Evolutionary conservation across 2,329 filamentous ascomycete genomes (phyloP).

Genomic region (Cytospora schulzeri): DNA sequence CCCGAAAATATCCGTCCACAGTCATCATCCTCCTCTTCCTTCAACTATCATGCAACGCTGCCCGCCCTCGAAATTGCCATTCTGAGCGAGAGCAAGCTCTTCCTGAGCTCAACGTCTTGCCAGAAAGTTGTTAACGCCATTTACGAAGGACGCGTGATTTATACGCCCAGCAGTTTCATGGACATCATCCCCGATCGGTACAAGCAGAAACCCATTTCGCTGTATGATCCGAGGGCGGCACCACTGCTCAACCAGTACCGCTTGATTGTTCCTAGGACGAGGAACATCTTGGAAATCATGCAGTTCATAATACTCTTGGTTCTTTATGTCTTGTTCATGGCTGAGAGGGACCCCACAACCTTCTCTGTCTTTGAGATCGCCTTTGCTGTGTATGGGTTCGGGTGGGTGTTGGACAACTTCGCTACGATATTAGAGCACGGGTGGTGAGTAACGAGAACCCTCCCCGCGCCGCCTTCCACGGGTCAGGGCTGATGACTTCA

Average conservation of each 20-base stretch:
- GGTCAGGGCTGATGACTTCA: constrained; percentile 39
- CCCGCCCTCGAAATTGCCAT: constrained; percentile 84
- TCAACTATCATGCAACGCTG: constrained; percentile 60
- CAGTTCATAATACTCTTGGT: constrained; percentile 72
- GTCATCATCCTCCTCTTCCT: constrained; percentile 52
- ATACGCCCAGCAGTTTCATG: constrained; percentile 79
- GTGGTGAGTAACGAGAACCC: constrained; percentile 45
- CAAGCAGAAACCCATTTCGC: constrained; percentile 78
- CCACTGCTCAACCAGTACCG: constrained; percentile 83
- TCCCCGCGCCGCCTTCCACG: not conserved
- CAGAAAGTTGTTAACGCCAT: constrained; percentile 83
- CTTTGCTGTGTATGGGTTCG: constrained; percentile 74
- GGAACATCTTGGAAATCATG: constrained; percentile 72
- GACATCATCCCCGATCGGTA: constrained; percentile 86
- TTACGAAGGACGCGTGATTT: constrained; percentile 77
- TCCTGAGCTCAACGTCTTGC: constrained; percentile 75
- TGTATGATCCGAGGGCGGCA: constrained; percentile 77
- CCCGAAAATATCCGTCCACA: constrained; percentile 66
- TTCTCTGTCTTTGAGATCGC: constrained; percentile 62
- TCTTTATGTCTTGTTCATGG: constrained; percentile 75
- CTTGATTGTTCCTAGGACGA: constrained; percentile 76
- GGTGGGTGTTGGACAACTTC: constrained; percentile 79
- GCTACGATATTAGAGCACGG: constrained; percentile 76
- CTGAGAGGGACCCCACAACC: constrained; percentile 59
- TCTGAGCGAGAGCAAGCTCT: constrained; percentile 77